These are phyloP conservation scores for Monosporascus sp. DNA, from an alignment of 2,329 filamentous ascomycete species.

Conservation along the genomic window DNA sequence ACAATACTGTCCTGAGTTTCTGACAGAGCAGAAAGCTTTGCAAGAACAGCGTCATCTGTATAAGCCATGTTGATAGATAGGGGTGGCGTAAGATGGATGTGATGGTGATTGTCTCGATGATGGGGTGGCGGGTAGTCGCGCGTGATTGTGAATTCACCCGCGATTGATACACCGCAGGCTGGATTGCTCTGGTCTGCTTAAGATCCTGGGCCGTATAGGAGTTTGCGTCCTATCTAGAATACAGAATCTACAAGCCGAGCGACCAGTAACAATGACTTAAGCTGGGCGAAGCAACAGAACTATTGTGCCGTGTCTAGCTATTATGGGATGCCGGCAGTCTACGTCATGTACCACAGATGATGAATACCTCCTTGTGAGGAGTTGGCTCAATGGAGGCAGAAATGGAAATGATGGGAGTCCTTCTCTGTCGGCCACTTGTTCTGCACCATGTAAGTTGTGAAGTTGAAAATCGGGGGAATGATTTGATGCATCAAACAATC, in stretches of 20 bases:
- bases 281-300: neutral
- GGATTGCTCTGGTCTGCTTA: neutral
- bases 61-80: slow-evolving; percentile 67
- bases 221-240: neutral
- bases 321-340: neutral
- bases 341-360: neutral
- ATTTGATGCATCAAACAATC: slow-evolving; percentile 1
- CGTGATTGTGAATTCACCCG: slow-evolving; percentile 2
- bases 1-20: slow-evolving; percentile 97
- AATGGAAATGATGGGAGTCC: neutral
- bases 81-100: neutral
- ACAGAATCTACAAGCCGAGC: neutral
- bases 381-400: neutral
- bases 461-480: neutral
- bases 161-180: neutral
- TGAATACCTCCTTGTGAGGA: neutral
- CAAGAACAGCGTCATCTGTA: slow-evolving; percentile 89
- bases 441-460: neutral
- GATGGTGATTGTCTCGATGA: slow-evolving; percentile 1
- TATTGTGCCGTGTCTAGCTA: neutral
- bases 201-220: neutral
- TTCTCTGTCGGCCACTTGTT: neutral
- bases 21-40: slow-evolving; percentile 90
- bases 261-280: neutral
- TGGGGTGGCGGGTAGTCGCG: neutral